Conservation (phyloP, 2,329 filamentous ascomycete genomes). For the Trichoderma harzianum region DNA sequence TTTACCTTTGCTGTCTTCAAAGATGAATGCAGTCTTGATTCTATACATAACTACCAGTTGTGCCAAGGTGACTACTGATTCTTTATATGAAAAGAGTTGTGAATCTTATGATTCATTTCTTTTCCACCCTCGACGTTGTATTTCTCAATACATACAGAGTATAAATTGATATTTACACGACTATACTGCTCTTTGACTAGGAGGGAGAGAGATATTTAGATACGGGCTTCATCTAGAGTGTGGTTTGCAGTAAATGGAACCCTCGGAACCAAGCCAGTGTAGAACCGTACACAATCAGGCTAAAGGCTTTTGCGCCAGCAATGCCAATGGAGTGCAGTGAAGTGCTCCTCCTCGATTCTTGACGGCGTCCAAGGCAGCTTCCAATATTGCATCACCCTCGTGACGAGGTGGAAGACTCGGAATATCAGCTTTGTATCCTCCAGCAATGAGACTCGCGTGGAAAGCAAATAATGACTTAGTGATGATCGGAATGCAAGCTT, state of each 20-base stretch:
- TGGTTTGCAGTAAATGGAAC: neutral
- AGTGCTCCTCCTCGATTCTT: neutral
- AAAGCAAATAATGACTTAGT: neutral
- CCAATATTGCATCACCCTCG: neutral
- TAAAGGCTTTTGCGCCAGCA: neutral
- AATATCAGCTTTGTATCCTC: neutral
- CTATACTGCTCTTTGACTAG: neutral
- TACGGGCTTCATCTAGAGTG: neutral
- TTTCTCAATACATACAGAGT: neutral
- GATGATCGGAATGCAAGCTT: neutral
- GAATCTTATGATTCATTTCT: neutral
- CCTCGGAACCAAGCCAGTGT: neutral
- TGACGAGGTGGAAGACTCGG: neutral
- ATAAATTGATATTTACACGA: neutral
- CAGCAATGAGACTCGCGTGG: neutral
- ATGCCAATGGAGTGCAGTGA: neutral
- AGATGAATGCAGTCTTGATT: neutral
- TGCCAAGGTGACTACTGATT: neutral
- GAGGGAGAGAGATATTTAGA: neutral
- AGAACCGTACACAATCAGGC: neutral
- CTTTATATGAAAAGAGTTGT: neutral
- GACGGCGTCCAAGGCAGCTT: neutral
- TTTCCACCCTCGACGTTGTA: neutral
- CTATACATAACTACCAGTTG: neutral
- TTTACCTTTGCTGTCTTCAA: neutral